phyloP scores from a whole-genome alignment of 169 alveolate species.

The Sarcocystis neurona region DNA sequence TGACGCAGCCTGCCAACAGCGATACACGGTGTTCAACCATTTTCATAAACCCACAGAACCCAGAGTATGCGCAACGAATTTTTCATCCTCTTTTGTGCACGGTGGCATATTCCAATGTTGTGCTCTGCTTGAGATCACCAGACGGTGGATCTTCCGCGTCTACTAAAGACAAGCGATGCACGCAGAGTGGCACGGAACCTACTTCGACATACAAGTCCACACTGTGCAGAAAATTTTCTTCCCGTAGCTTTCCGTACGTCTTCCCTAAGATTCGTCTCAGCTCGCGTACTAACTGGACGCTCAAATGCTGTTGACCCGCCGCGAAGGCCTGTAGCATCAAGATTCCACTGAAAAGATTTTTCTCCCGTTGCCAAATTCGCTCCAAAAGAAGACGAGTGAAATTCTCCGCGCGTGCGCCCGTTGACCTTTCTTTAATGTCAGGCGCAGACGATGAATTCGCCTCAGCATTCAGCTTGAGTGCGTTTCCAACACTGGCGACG shows the following conservation, averaged over 20 bases:
- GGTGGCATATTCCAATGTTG: too few species aligned
- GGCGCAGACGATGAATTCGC: neutral
- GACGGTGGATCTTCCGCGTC: too few species aligned
- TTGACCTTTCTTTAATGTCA: neutral
- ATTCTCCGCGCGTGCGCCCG: too few species aligned
- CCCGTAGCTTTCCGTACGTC: neutral
- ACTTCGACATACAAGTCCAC: neutral
- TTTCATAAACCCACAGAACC: too few species aligned
- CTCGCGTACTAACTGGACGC: neutral
- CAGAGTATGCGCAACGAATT: too few species aligned
- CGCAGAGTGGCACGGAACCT: neutral
- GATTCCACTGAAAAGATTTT: neutral
- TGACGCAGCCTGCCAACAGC: too few species aligned
- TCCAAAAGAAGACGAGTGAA: too few species aligned
- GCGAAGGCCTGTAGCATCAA: constrained; percentile 26
- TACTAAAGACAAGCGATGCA: too few species aligned
- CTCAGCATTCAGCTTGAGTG: neutral
- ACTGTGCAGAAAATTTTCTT: neutral
- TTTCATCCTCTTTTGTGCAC: too few species aligned
- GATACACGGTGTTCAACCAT: too few species aligned
- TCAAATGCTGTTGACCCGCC: neutral
- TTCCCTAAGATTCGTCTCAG: neutral
- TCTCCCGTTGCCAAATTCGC: neutral
- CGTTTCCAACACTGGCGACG: neutral
- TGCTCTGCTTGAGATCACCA: too few species aligned